Base-by-base conservation (phyloP, 805 yeast species). In the Nakazawaea wyomingensis region DNA sequence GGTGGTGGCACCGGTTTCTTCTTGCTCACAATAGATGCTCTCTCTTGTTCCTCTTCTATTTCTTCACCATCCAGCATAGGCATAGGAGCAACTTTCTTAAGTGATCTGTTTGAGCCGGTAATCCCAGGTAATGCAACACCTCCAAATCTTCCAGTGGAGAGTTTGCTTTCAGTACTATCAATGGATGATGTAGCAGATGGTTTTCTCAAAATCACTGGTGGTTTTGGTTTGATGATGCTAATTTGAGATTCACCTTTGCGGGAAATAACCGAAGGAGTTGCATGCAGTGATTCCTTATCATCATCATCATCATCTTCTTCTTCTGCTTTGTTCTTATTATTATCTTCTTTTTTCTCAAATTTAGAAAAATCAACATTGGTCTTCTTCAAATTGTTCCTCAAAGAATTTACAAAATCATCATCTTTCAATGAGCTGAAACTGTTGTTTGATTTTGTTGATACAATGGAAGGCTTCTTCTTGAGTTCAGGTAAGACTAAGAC, bases 181-280 rank as follows among this genome's bases (percentile, higher is more conserved):
- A 29, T n/a, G 11, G 32, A 29, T 19, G 24, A 21, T 17, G 39
- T 24, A 17, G 44, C 27, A 13, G 46, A 41, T 18, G 56, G 51
- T 37, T 51, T 51, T 13, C 49, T 45, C 16, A 44, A 39, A 5
- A 40, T 29, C n/a, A 36, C 22, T 8, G 55, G 53, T 19, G 55
- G 53, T 24, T 41, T 46, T 17, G 45, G 42, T 39, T 41, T 41
- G n/a, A 39, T 19, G 4, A 24, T 27, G 14, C 49, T 45, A 20
- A 37, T 28, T 22, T 20, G 32, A 14, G 28, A 20, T 5, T 13
- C 42, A 24, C 10, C n/a, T n/a, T n/a, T n/a, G n/a, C n/a, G n/a
- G n/a, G n/a, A n/a, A n/a, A n/a, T n/a, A n/a, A n/a, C n/a, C n/a
- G n/a, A n/a, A n/a, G n/a, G n/a, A n/a, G n/a, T n/a, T n/a, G n/a